Conservation (phyloP, 495 filamentous ascomycete species). For the Hypomontagnella submonticulosa region DNA sequence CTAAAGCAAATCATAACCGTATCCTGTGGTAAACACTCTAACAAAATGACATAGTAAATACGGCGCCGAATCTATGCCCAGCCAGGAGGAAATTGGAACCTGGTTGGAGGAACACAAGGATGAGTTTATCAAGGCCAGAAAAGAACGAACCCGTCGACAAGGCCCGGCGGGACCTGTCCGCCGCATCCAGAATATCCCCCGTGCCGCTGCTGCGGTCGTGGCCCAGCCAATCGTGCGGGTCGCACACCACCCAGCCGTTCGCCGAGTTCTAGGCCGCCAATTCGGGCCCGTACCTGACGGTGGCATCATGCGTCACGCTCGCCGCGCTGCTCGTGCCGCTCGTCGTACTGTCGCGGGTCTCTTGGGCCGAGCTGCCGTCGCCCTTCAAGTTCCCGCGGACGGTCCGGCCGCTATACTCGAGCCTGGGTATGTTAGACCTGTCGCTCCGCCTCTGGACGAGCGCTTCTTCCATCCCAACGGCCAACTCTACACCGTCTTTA, state of each 20-base stretch:
- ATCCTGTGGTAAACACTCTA: conserved; percentile 1
- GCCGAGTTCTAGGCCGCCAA: not conserved
- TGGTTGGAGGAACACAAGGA: conserved; percentile 32
- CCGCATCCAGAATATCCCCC: not conserved
- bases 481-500: conserved; percentile 23
- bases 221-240: not conserved
- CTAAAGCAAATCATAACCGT: not conserved
- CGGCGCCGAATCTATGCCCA: conserved; percentile 22
- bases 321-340: conserved; percentile 1
- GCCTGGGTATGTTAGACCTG: not conserved
- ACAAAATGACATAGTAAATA: conserved; percentile 23
- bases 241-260: not conserved
- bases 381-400: not conserved
- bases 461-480: conserved; percentile 41
- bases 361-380: not conserved
- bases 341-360: not conserved
- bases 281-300: not conserved
- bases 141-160: not conserved
- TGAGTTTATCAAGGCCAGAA: conserved; percentile 15
- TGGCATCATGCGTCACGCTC: conserved; percentile 1
- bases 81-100: conserved; percentile 7
- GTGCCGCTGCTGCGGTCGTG: no score
- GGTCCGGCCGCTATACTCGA: not conserved
- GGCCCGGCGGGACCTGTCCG: no score
- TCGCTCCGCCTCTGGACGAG: conserved; percentile 23